Evolutionary conservation across 495 filamentous ascomycete species (phyloP).

Genomic region (Immersiella caudata): DNA sequence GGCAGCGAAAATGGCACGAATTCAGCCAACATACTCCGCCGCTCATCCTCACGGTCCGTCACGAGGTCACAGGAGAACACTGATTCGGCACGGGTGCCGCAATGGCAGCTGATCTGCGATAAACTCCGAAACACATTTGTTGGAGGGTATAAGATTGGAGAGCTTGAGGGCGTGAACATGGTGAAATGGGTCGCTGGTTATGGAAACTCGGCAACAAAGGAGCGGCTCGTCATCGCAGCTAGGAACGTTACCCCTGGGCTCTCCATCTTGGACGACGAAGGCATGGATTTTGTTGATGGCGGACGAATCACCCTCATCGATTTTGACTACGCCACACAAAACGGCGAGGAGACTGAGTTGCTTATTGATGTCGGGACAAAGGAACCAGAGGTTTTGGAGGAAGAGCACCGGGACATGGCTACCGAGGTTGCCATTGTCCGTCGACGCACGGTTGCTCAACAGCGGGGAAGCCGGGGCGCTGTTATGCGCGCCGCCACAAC

Average conservation of each 20-base stretch:
- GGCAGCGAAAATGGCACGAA: conserved; percentile 32
- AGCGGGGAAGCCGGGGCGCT: conserved; percentile 44
- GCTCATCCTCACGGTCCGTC: conserved; percentile 41
- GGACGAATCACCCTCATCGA: conserved; percentile 78
- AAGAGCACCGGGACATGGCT: conserved; percentile 76
- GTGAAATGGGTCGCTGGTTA: conserved; percentile 65
- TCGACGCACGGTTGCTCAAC: conserved; percentile 68
- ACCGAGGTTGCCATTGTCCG: conserved; percentile 81
- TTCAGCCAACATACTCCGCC: conserved; percentile 36
- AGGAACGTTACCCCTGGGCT: conserved; percentile 68
- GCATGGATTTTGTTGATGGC: conserved; percentile 76
- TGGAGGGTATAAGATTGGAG: conserved; percentile 58
- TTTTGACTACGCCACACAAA: conserved; percentile 62
- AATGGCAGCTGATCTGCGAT: conserved; percentile 72
- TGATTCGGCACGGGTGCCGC: conserved; percentile 52
- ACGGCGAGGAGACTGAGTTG: conserved; percentile 60
- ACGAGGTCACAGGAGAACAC: conserved; percentile 39
- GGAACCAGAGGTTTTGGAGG: conserved; percentile 68
- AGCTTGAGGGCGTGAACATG: conserved; percentile 59
- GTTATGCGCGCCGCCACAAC: conserved; percentile 41
- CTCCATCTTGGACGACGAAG: conserved; percentile 68
- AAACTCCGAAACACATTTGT: conserved; percentile 66
- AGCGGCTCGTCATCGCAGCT: conserved; percentile 73
- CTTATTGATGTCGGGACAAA: conserved; percentile 76
- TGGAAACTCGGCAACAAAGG: conserved; percentile 47